Percentiles rank a stretch among this genome's conserved stretches.
These are phyloP conservation scores for Tulasnella sp. DNA, from an alignment of 768 basidiomycete genomes.

Conservation along the genomic window DNA sequence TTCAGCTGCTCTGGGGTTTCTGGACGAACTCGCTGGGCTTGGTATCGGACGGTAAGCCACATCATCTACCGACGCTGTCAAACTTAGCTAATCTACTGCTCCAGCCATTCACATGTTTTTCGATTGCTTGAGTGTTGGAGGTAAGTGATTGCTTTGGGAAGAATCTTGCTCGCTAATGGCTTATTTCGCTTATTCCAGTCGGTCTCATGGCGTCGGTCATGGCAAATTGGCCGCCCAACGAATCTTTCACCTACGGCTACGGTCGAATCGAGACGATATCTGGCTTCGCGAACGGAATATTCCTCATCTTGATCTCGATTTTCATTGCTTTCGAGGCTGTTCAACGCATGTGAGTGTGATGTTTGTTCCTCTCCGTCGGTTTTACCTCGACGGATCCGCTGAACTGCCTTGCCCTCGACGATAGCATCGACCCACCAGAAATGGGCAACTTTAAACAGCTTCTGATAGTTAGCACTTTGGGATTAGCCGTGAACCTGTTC, in stretches of 20 bases:
- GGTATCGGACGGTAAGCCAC: slow-evolving; percentile 85
- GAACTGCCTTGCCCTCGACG: not conserved
- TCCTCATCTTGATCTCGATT: slow-evolving; percentile 87
- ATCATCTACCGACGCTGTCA: not conserved
- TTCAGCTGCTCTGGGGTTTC: slow-evolving; percentile 95
- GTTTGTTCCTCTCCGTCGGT: not conserved
- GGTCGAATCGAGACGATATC: slow-evolving; percentile 95
- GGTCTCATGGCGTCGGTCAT: slow-evolving; percentile 95
- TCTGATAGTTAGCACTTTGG: slow-evolving; percentile 80
- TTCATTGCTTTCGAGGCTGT: slow-evolving; percentile 99
- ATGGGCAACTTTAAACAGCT: slow-evolving; percentile 93
- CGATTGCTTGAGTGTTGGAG: slow-evolving; percentile 86
- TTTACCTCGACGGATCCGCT: slow-evolving; percentile 27
- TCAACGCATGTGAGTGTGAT: slow-evolving; percentile 72
- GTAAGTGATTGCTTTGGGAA: not conserved
- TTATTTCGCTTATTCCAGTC: slow-evolving; percentile 49
- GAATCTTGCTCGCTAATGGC: not conserved
- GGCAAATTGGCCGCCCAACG: slow-evolving; percentile 96
- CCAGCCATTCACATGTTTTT: slow-evolving; percentile 99
- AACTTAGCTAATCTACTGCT: not conserved
- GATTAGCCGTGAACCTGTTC: slow-evolving; percentile 90
- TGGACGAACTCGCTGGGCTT: slow-evolving; percentile 97
- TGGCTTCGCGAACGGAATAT: slow-evolving; percentile 96
- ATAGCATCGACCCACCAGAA: slow-evolving; percentile 86
- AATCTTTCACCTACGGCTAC: slow-evolving; percentile 91